A percentile compares a stretch with the other conserved stretches of the same genome.
Evolutionary conservation across 495 filamentous ascomycete species (phyloP).

Genomic region (Pyronema omphalodes): DNA sequence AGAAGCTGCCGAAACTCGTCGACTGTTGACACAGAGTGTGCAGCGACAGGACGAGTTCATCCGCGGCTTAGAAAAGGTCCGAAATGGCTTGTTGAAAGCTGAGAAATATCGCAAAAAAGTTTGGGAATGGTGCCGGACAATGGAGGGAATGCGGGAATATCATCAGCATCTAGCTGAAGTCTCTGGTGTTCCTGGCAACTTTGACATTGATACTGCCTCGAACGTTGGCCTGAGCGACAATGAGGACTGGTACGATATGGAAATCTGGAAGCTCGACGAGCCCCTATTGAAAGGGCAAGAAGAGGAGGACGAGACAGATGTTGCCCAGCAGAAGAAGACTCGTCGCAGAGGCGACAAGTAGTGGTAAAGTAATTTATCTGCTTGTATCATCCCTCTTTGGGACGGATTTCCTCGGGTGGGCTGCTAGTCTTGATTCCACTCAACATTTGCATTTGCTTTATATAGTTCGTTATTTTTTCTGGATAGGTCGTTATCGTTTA

Average conservation of each 20-base stretch:
- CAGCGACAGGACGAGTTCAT: constrained; percentile 94
- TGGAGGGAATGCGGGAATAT: constrained; percentile 49
- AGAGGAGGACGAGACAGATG: constrained; percentile 66
- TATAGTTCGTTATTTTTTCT: background rate
- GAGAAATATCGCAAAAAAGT: constrained; percentile 63
- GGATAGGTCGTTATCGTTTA: background rate
- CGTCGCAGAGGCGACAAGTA: constrained; percentile 33
- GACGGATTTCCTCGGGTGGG: background rate
- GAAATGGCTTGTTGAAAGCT: constrained; percentile 55
- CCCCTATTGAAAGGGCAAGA: constrained; percentile 81
- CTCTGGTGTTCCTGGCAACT: constrained; percentile 35
- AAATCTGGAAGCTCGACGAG: constrained; percentile 70
- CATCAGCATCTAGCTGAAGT: constrained; percentile 20
- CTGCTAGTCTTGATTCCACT: background rate
- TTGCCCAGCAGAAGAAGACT: constrained; percentile 47
- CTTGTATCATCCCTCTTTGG: background rate
- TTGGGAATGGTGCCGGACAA: constrained; percentile 44
- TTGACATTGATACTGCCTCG: constrained; percentile 87
- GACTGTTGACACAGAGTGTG: constrained; percentile 64
- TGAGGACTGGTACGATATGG: constrained; percentile 89
- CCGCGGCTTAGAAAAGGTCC: constrained; percentile 56
- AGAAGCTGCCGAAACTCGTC: constrained; percentile 80
- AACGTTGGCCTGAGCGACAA: constrained; percentile 67
- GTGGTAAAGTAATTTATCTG: constrained; percentile 13
- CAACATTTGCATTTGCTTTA: background rate